Percentiles rank a stretch among this genome's conserved stretches.
These are phyloP conservation scores for Moringa oleifera DNA, from an alignment of 345 rosid species.

Conservation along the genomic window DNA sequence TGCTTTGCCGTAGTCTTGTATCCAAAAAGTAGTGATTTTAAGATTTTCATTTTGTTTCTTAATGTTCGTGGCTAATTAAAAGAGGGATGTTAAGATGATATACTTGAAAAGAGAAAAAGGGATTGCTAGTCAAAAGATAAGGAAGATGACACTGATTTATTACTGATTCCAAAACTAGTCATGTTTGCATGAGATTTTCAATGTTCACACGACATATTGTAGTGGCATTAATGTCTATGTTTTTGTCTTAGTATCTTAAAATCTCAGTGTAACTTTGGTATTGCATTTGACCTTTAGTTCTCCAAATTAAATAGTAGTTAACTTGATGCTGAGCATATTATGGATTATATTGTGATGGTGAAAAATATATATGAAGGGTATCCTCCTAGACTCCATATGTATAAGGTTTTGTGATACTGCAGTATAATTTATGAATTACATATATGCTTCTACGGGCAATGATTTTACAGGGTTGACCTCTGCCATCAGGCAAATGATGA, in stretches of 20 bases:
- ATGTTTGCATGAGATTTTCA: no score
- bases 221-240: no score
- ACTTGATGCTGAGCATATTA: conserved; percentile 2
- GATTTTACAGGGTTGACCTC: conserved; percentile 44
- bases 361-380: neutral
- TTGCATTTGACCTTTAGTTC: neutral
- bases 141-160: no score
- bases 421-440: conserved; percentile 19
- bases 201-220: no score
- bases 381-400: neutral
- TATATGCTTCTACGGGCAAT: conserved; percentile 29
- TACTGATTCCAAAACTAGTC: no score
- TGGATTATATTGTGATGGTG: conserved; percentile 11
- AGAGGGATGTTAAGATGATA: no score
- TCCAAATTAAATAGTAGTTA: neutral
- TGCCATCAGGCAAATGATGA: conserved; percentile 53
- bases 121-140: no score
- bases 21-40: neutral
- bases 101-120: no score
- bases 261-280: neutral
- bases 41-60: conserved; percentile 6
- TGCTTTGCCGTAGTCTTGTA: no score
- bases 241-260: no score
- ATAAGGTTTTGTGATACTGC: conserved; percentile 3
- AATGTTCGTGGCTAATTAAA: neutral